Conservation (phyloP, 805 yeast species). For the Saturnispora zaruensis region DNA sequence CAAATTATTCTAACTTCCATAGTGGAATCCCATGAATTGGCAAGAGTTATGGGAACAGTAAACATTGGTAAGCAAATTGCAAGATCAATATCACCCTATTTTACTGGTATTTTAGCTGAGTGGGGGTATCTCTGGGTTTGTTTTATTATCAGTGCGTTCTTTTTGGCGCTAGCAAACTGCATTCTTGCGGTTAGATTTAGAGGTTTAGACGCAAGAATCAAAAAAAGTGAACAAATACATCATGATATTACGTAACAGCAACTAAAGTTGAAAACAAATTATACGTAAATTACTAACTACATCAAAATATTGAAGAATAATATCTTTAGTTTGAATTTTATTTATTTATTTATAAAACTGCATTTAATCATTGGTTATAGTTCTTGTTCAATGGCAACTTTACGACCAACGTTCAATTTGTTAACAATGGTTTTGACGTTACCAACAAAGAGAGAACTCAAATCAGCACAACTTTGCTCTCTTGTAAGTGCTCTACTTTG, state of each 20-base stretch:
- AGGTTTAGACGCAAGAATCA: constrained; percentile 30
- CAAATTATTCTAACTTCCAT: constrained; percentile 69
- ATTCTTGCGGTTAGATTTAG: constrained; percentile 36
- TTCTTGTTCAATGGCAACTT: constrained; percentile 20
- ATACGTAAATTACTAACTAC: too few relatives aligned
- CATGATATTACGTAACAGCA: constrained; percentile 14
- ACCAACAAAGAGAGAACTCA: constrained; percentile 11
- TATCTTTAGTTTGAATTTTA: not conserved
- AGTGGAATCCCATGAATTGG: constrained; percentile 52
- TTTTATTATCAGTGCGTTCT: constrained; percentile 43
- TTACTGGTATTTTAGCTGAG: constrained; percentile 69
- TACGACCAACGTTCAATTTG: constrained; percentile 19
- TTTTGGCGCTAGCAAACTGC: constrained; percentile 41
- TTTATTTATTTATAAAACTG: not conserved
- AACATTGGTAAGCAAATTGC: constrained; percentile 83
- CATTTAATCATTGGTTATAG: constrained; percentile 8
- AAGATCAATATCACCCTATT: constrained; percentile 69
- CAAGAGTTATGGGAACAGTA: constrained; percentile 76
- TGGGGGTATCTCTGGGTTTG: constrained; percentile 38
- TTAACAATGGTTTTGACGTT: constrained; percentile 1
- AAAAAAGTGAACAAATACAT: constrained; percentile 13
- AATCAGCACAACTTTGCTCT: constrained; percentile 14
- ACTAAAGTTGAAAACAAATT: not conserved
- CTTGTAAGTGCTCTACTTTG: constrained; percentile 24
- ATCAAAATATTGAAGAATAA: not conserved